These are phyloP conservation scores for Porogramme epimiltina DNA, from an alignment of 1,284 basidiomycete genomes.

Conservation along the genomic window DNA sequence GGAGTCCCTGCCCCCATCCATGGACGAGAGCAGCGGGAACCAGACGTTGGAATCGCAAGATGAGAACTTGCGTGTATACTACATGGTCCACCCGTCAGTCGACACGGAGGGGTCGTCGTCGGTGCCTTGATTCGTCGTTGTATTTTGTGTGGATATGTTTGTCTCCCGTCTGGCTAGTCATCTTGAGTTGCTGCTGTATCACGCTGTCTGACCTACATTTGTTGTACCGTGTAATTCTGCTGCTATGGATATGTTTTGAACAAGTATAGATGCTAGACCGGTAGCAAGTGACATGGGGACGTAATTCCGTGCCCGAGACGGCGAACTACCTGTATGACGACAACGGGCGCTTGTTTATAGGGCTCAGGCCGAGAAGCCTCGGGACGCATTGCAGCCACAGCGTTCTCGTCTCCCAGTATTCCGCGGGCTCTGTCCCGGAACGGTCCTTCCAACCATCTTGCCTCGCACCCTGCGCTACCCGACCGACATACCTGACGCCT, in stretches of 20 bases:
- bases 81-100: conserved; percentile 82
- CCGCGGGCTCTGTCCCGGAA: neutral
- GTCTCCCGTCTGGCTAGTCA: neutral
- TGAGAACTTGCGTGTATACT: conserved; percentile 68
- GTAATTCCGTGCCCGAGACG: no score
- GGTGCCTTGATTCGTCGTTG: conserved; percentile 10
- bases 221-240: conserved; percentile 15
- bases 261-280: no score
- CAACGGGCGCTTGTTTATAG: conserved; percentile 5
- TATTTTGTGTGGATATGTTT: neutral
- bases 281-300: no score
- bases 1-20: conserved; percentile 68
- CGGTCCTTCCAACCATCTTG: neutral
- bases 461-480: neutral
- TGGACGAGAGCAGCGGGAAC: conserved; percentile 55
- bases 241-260: neutral
- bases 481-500: no score
- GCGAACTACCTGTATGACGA: no score
- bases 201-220: conserved; percentile 9
- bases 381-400: conserved; percentile 18
- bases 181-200: conserved; percentile 15
- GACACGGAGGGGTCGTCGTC: conserved; percentile 61
- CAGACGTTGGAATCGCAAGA: conserved; percentile 48
- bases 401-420: conserved; percentile 5
- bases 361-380: conserved; percentile 21